Evolutionary conservation across 331 rosid genomes (phyloP), one percentile per base, ranked within the genome.

Genomic region (Phaseolus coccineus): DNA sequence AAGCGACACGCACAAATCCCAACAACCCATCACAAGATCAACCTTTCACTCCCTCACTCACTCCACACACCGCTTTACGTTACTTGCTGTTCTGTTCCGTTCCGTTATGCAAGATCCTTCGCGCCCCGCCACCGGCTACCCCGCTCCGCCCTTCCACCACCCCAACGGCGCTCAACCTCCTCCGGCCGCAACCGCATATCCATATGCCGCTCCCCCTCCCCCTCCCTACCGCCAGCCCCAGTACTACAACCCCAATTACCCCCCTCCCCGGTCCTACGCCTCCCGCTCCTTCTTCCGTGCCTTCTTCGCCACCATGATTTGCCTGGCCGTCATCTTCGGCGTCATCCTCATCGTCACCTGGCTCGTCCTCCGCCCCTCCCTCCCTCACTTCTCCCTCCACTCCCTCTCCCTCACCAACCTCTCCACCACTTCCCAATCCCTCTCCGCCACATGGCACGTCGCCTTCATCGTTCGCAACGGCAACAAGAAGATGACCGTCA

Each of bases 341-440:
- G 84, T 77, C 4, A 64, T 88, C 63, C 52, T 87, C 25, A 76
- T 95, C 70, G 63, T 92, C 52, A 62, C 91, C 1, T 93, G 97
- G 97, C 97, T 95, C 40, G 89, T 95, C 76, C 88, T 95, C 27
- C 97, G 97, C 46, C 99, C 99, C 30, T 88, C 85, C 3, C 78
- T 90, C 82, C 97, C 99, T 0, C 75, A 85, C 35, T 84, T 88
- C 84, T 83, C 73, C 0, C 19, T 95, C 81, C 87, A 87, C 27
- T 50, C 96, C 1, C 52, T 93, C 61, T 78, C 93, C 0, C 40
- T 95, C 52, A 0, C 90, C 47, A 81, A 85, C 67, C 84, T 95
- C 82, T 81, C 97, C 30, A 10, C 87, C 42, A 46, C 87, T 4
- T 0, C 86, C 52, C 82, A 84, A 74, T 57, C 93, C 52, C 0